A percentile compares a stretch with the other conserved stretches of the same genome.
Evolutionary conservation across 352 stramenopile genomes (phyloP).

Genomic region (Phytopythium mirpurense): DNA sequence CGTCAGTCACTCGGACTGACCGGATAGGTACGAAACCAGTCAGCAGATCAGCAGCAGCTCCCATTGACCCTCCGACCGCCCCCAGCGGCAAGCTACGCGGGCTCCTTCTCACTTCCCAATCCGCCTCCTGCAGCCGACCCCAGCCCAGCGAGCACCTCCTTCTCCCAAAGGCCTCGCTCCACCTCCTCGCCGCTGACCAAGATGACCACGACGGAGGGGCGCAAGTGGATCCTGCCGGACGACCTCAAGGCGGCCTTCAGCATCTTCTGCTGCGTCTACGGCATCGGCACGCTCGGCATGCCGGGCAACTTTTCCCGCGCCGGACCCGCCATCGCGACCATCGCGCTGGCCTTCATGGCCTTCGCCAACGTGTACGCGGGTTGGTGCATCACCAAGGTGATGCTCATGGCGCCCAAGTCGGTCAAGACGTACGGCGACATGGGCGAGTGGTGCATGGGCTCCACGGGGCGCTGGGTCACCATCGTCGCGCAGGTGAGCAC

Average conservation of each 20-base stretch:
- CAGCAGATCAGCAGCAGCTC: too few species aligned
- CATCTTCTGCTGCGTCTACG: slow-evolving; percentile 15
- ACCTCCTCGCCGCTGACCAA: too few species aligned
- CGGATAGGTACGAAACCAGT: too few species aligned
- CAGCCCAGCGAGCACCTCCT: neutral
- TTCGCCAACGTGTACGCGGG: slow-evolving; percentile 55
- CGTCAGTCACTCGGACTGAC: too few species aligned
- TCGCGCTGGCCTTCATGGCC: slow-evolving; percentile 54
- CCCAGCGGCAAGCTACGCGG: too few species aligned
- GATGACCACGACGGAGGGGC: neutral
- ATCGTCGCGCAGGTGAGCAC: slow-evolving; percentile 38
- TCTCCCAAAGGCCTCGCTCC: too few species aligned
- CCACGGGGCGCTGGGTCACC: slow-evolving; percentile 39
- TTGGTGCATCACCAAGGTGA: slow-evolving; percentile 37
- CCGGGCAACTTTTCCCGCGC: slow-evolving; percentile 59
- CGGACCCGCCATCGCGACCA: slow-evolving; percentile 29
- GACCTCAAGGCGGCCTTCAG: slow-evolving; percentile 55
- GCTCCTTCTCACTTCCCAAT: neutral
- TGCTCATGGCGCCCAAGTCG: slow-evolving; percentile 39
- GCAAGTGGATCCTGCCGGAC: slow-evolving; percentile 32
- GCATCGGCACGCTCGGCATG: slow-evolving; percentile 68
- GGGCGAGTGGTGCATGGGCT: slow-evolving; percentile 44
- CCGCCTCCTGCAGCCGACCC: neutral
- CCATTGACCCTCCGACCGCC: too few species aligned
- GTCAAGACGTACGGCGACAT: slow-evolving; percentile 52